Evolutionary conservation across 192 early-diverging fungal genomes (phyloP), one percentile per base, ranked within the genome.

Genomic region (Polychytrium aggregatum): DNA sequence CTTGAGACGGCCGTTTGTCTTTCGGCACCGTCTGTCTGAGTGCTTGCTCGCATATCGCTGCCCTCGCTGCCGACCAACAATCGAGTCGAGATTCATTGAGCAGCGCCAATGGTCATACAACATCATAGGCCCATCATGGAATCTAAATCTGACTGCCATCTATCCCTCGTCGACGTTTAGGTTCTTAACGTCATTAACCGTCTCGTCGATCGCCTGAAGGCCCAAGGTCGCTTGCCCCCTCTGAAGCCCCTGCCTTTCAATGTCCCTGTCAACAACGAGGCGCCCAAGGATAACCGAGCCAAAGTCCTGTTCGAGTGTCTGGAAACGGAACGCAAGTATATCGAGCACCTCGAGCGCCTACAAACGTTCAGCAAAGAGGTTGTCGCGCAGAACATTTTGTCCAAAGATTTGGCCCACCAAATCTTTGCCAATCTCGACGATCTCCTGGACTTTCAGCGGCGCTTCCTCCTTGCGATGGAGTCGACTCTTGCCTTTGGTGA

Each of bases 361-460:
- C 38, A 17, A 14, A 2, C 1, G 57, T 68, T 52, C 41, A 38
- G 28, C 71, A 65, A 50, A 39, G 61, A 74, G 36, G 39, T 63
- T 17, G 33, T 61, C 22, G 39, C 39, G 17, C 27, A 67, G 31
- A 82, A 86, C 44, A 77, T 88, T 30, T 60, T 95, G 6, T 72
- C 79, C 18, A 81, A 83, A 38, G 90, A 92, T 46, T 83, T 74
- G 14, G 67, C 85, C 38, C 74, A 83, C 38, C 74, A 78, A 41
- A 76, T 98, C 45, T 98, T 98, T 66, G 85, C 83, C 37, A 97
- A 98, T 62, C 71, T 98, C 38, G 84, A 86, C 61, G 79, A 83
- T 41, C 67, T 98, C n/a, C 77, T 96, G 18, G 93, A 98, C 54
- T 97, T 96, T 43, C 91, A 97, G 66, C 81, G 92, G 18, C 77